A percentile compares a stretch with the other conserved stretches of the same genome.
Conservation (phyloP, 768 basidiomycete genomes). For the Mycena epipterygia region DNA sequence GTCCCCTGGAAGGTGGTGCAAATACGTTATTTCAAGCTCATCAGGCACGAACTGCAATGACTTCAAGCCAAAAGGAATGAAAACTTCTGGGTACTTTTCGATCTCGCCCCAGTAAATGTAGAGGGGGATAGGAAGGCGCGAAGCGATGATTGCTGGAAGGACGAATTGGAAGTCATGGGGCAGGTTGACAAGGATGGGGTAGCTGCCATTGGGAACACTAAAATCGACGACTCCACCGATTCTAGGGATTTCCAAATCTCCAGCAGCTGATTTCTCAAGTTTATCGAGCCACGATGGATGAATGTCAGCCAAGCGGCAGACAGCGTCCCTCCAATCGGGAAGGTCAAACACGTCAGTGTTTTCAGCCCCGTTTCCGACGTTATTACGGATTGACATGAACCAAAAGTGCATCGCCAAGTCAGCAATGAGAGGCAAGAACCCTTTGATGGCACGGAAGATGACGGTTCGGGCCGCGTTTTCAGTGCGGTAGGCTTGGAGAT, state of each 20-base stretch:
- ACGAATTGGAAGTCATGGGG: background rate
- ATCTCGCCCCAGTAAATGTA: background rate
- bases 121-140: background rate
- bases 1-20: background rate
- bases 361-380: background rate
- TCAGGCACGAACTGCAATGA: background rate
- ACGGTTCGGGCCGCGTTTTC: background rate
- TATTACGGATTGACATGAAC: background rate
- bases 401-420: background rate
- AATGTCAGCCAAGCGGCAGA: background rate
- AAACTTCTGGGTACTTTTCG: background rate
- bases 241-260: slow-evolving; percentile 1
- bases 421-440: slow-evolving; percentile 6
- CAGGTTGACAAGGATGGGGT: background rate
- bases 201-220: background rate
- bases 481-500: background rate
- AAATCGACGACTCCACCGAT: slow-evolving; percentile 21
- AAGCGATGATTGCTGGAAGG: background rate
- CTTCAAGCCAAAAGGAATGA: background rate
- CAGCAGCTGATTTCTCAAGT: background rate
- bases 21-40: background rate
- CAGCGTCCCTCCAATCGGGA: background rate
- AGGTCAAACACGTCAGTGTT: background rate
- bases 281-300: background rate
- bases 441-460: background rate